Base-by-base conservation (phyloP, 1,284 basidiomycete species). In the Malassezia cuniculi region DNA sequence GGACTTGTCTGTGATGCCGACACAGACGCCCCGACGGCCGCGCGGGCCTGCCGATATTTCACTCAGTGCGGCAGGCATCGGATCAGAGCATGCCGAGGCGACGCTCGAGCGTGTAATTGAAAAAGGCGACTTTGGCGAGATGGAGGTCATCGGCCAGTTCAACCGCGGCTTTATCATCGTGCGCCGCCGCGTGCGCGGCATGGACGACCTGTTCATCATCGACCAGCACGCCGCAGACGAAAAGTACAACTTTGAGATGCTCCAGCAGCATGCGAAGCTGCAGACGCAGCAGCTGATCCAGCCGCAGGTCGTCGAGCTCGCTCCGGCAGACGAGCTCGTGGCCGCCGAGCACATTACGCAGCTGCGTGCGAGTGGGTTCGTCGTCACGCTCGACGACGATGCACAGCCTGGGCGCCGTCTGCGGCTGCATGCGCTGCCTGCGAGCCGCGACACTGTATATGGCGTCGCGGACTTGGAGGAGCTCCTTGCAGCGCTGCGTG, bases 161-260 rank as follows among this genome's bases (percentile, higher is more conserved):
- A 97, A 99, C 57, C 75, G 82, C 27, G 90, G 89, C 0, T 97
- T 99, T 68, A 89, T 99, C 68, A 77, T 97, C 44, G 78, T 78
- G 1, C 76, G 86, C 2, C 73, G 83, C 43, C 68, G 71, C 41
- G 70, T 49, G 18, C 15, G 16, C 2, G 18, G 11, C 22, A 55
- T 55, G 54, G 62, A 66, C 46, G 64, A 66, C 26, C 71, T 97
- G 31, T 94, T 95, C 69, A 89, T 97, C 52, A 76, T 95, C 16
- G 87, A 89, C 58, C 63, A 66, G 36, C 84, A 76, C 60, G 74
- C 75, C 2, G 71, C 71, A 12, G 90, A 99, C 68, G 93, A 97
- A 69, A 97, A 97, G 71, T 95, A 81, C 71, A 97, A 95, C 63
- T 97, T 95, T 65, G 90, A 99, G 72, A 82, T 77, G 3, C 69